These are phyloP conservation scores for Penicillium manginii DNA, from an alignment of 495 filamentous ascomycete species.

Conservation along the genomic window DNA sequence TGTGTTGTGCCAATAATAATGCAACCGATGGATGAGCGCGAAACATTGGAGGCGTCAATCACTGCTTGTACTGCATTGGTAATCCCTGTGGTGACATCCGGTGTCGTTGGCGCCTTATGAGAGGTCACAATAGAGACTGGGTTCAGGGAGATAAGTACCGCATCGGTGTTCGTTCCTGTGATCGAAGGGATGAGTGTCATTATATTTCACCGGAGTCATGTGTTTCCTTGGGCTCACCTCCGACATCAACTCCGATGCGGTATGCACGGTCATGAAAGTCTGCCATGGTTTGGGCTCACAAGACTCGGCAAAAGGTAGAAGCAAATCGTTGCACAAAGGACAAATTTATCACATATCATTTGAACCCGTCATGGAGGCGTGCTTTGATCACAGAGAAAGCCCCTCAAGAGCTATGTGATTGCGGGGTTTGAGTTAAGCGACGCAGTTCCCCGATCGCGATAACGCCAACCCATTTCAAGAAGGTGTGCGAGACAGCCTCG, in stretches of 20 bases:
- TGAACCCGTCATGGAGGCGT: not conserved
- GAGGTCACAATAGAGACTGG: conserved; percentile 53
- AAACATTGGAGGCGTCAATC: conserved; percentile 42
- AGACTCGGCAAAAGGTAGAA: not conserved
- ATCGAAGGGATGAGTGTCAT: not conserved
- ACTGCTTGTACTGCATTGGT: conserved; percentile 52
- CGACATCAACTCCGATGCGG: conserved; percentile 31
- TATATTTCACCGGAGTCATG: not conserved
- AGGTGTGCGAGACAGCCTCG: conserved; percentile 7
- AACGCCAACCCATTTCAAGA: conserved; percentile 11
- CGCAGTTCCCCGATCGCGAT: conserved; percentile 9
- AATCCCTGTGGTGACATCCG: conserved; percentile 60
- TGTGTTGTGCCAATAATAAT: conserved; percentile 67
- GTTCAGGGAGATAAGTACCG: conserved; percentile 56
- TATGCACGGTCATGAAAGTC: conserved; percentile 12
- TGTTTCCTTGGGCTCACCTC: conserved; percentile 15
- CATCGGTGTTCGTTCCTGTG: conserved; percentile 65
- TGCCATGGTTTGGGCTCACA: conserved; percentile 5
- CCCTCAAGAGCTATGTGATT: not conserved
- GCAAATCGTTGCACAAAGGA: not conserved
- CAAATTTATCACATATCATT: not conserved
- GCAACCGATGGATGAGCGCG: conserved; percentile 47
- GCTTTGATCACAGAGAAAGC: not conserved
- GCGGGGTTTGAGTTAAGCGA: conserved; percentile 3
- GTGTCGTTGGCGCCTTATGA: conserved; percentile 62